Percentiles rank a stretch among this genome's conserved stretches.
phyloP scores from a whole-genome alignment of 139 green algal species.

The Coelastrella sp. region DNA sequence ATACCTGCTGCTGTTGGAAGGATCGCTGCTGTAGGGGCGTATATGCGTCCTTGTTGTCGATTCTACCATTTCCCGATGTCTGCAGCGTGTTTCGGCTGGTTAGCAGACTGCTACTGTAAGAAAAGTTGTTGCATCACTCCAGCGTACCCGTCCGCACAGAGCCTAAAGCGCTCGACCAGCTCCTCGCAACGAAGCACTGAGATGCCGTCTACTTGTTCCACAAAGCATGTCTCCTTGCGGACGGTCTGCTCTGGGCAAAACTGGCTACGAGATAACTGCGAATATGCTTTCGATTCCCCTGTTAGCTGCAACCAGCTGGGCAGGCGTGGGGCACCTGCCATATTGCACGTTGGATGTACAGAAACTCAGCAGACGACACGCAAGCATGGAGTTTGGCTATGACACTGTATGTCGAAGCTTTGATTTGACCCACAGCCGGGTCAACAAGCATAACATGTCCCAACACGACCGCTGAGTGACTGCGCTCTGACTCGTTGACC shows the following conservation, averaged over 20 bases:
- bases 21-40: not conserved
- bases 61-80: conserved; percentile 40
- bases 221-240: conserved; percentile 4
- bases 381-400: too few relatives aligned
- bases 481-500: too few relatives aligned
- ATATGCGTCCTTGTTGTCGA: not conserved
- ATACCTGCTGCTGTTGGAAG: conserved; percentile 21
- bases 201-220: conserved; percentile 11
- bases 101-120: not conserved
- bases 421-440: too few relatives aligned
- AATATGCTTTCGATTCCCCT: not conserved
- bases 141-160: conserved; percentile 24
- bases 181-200: conserved; percentile 19
- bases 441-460: too few relatives aligned
- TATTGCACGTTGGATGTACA: not conserved
- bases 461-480: too few relatives aligned
- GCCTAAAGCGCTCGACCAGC: conserved; percentile 12
- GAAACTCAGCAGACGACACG: not conserved
- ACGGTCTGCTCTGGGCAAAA: conserved; percentile 9
- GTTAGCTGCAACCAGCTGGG: conserved; percentile 26
- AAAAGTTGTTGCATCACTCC: not conserved
- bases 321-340: not conserved
- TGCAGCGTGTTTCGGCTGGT: not conserved
- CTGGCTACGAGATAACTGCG: not conserved
- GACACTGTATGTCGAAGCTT: too few relatives aligned